Conservation (phyloP, 2,329 filamentous ascomycete genomes). For the Aspergillus arachidicola region DNA sequence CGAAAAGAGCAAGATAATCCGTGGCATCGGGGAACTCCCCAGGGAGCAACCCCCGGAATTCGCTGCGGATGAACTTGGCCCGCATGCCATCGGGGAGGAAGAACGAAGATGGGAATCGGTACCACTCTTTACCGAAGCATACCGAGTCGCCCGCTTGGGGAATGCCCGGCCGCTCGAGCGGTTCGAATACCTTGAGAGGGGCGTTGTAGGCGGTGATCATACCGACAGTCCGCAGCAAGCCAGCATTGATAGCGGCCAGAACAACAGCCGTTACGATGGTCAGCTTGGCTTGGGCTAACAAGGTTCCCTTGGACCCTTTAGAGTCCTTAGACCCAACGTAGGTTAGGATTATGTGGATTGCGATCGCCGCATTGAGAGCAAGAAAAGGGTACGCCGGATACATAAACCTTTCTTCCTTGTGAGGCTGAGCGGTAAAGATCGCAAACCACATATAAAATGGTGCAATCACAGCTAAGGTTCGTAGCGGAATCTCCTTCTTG, state of each 20-base stretch:
- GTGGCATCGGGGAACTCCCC: constrained; percentile 82
- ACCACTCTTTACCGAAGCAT: constrained; percentile 97
- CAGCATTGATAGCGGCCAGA: constrained; percentile 65
- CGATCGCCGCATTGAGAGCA: constrained; percentile 82
- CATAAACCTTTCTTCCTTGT: constrained; percentile 99
- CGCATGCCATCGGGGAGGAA: constrained; percentile 81
- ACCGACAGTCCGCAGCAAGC: constrained; percentile 73
- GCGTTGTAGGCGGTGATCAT: constrained; percentile 81
- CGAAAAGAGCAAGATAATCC: constrained; percentile 70
- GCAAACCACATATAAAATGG: constrained; percentile 94
- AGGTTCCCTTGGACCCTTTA: constrained; percentile 66
- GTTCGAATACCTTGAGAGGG: constrained; percentile 66
- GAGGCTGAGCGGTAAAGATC: constrained; percentile 89
- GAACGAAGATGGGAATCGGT: constrained; percentile 92
- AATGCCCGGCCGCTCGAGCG: constrained; percentile 52
- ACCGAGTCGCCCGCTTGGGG: constrained; percentile 68
- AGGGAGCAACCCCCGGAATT: constrained; percentile 84
- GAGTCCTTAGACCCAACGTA: constrained; percentile 73
- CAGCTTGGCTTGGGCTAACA: constrained; percentile 77
- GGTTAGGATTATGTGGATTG: constrained; percentile 76
- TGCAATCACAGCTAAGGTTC: constrained; percentile 74
- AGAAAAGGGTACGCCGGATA: constrained; percentile 93
- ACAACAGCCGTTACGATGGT: constrained; percentile 62
- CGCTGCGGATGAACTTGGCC: constrained; percentile 87
- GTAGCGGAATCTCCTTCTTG: constrained; percentile 69